Evolutionary conservation across 768 basidiomycete species (phyloP).

Genomic region (Nidula microcarpa): DNA sequence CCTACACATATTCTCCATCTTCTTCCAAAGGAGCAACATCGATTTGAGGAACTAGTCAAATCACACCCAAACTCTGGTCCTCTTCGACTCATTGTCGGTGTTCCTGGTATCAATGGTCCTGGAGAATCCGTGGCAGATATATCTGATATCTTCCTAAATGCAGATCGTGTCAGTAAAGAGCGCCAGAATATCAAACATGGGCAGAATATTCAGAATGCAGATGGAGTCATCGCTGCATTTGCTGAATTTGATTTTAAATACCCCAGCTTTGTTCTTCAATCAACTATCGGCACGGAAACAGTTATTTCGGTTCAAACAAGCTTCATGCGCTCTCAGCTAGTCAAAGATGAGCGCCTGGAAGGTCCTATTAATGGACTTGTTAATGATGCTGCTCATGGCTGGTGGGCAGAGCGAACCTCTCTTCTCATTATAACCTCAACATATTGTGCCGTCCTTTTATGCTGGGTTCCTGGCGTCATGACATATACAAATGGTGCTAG

Average conservation of each 20-base stretch:
- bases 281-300: neutral
- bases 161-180: no score
- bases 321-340: constrained; percentile 3
- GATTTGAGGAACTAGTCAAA: no score
- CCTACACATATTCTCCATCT: no score
- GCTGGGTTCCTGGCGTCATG: neutral
- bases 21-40: no score
- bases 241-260: neutral
- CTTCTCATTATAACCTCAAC: neutral
- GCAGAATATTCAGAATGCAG: no score
- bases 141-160: no score
- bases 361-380: constrained; percentile 3
- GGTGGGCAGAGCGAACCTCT: neutral
- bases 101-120: no score
- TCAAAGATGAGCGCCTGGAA: neutral
- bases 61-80: no score
- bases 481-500: neutral
- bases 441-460: neutral
- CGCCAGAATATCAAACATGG: no score
- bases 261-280: neutral
- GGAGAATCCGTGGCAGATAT: no score
- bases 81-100: no score
- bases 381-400: constrained; percentile 3
- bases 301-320: constrained; percentile 3
- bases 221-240: no score